These are phyloP conservation scores for Dacryopinax primogenitus DNA, from an alignment of 768 basidiomycete species.

Conservation along the genomic window DNA sequence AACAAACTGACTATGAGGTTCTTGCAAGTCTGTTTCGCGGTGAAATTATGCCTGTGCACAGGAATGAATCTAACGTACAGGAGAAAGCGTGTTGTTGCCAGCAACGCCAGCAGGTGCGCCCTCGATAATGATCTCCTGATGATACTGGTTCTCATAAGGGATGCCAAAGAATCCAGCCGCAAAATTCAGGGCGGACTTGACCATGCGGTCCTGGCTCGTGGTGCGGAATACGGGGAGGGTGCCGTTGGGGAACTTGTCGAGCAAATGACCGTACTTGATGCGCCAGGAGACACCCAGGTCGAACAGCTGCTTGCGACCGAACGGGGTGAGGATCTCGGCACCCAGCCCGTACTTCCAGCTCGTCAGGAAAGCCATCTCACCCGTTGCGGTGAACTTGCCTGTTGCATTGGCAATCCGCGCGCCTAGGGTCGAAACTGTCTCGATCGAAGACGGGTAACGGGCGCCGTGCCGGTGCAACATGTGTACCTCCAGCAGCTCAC, in stretches of 20 bases:
- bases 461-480: constrained; percentile 6
- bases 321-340: constrained; percentile 55
- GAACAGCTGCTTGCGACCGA: constrained; percentile 76
- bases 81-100: constrained; percentile 20
- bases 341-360: constrained; percentile 20
- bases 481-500: constrained; percentile 3
- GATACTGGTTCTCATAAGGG: constrained; percentile 34
- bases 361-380: background rate
- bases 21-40: background rate
- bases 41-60: constrained; percentile 9
- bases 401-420: constrained; percentile 5
- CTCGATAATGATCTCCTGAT: constrained; percentile 24
- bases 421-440: background rate
- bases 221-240: constrained; percentile 68
- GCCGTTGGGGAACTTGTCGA: constrained; percentile 22
- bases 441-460: background rate
- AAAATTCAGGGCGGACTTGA: constrained; percentile 41
- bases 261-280: constrained; percentile 35
- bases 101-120: constrained; percentile 24
- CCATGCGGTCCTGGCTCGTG: constrained; percentile 52
- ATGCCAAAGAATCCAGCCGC: constrained; percentile 42
- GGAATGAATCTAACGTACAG: constrained; percentile 3
- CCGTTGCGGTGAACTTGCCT: background rate
- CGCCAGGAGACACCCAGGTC: constrained; percentile 57
- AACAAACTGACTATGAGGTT: background rate